phyloP scores from a whole-genome alignment of 768 basidiomycete genomes.

The Leccinellum luteum region DNA sequence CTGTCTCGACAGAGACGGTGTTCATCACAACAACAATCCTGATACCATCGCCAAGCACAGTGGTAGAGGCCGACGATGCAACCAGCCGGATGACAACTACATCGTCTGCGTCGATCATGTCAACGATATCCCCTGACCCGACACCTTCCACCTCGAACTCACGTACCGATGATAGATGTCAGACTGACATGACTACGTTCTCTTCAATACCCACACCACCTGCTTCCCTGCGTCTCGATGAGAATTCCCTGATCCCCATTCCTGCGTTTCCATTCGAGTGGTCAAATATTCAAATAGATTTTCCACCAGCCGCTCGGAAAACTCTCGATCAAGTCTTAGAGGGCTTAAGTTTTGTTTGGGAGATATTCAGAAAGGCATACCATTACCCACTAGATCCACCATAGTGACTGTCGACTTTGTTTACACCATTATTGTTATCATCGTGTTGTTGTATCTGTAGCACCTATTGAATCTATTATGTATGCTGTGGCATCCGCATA shows the following conservation, averaged over 20 bases:
- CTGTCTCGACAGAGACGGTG: slow-evolving; percentile 23
- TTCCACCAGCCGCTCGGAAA: slow-evolving; percentile 23
- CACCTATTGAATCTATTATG: neutral
- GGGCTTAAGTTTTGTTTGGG: slow-evolving; percentile 29
- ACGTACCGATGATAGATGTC: slow-evolving; percentile 9
- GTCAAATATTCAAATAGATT: slow-evolving; percentile 25
- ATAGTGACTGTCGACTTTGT: slow-evolving; percentile 3
- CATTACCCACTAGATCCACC: slow-evolving; percentile 37
- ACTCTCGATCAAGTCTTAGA: slow-evolving; percentile 26
- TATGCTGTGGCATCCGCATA: neutral
- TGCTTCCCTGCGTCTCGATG: slow-evolving; percentile 7
- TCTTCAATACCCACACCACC: slow-evolving; percentile 14
- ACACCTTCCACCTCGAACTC: slow-evolving; percentile 5
- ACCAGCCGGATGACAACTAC: slow-evolving; percentile 4
- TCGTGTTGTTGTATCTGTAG: slow-evolving; percentile 14
- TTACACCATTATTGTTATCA: slow-evolving; percentile 10
- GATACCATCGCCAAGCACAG: slow-evolving; percentile 7
- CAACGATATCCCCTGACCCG: slow-evolving; percentile 3
- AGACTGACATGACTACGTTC: slow-evolving; percentile 9
- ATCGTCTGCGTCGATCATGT: slow-evolving; percentile 4
- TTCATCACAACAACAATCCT: slow-evolving; percentile 30
- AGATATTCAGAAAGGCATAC: slow-evolving; percentile 30
- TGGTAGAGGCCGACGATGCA: neutral
- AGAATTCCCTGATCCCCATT: slow-evolving; percentile 20
- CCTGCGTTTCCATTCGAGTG: slow-evolving; percentile 27